Evolutionary conservation across 306 rosid genomes (phyloP), one percentile per base, ranked within the genome.

Genomic region (Trifolium dubium): DNA sequence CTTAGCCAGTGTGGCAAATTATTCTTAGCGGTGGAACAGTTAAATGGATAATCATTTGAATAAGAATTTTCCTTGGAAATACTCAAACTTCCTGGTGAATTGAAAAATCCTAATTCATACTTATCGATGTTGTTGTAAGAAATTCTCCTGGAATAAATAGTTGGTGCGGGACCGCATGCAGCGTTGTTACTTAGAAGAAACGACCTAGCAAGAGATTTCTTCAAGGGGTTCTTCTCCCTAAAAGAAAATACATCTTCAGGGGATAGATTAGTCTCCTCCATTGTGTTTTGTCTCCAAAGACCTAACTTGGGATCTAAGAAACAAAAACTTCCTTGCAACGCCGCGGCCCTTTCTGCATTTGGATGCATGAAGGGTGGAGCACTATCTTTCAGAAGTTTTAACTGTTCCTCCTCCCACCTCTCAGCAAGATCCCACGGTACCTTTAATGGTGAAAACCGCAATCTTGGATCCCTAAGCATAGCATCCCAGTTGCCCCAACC

Each of bases 401-500:
- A 47, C 64, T 85, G 88, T 82, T 89, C 92, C 59, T 78, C 87
- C 78, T 82, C 91, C 95, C 92, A 89, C 71, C 67, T 83, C 73
- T 78, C 83, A n/a, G 91, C 89, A 12, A 89, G 89, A 73, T 87
- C 95, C 74, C 81, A 69, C 34, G 87, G 86, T 59, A 10, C 67
- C 82, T 83, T 85, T 67, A 82, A 64, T 56, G 87, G 74, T 12
- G 86, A 85, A 77, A 89, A 89, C 61, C 74, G 84, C 75, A 89
- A 69, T 71, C 85, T 83, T 17, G 87, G 90, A 78, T 89, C 95
- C 80, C 82, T 85, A 54, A 89, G 67, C 83, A 89, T 87, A 32
- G 90, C 87, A 67, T 76, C 83, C 95, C 92, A 89, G 72, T 87
- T 87, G 65, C 83, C 87, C 83, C 79, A 74, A 65, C 92, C 88